These are phyloP conservation scores for Sisymbrium irio DNA, from an alignment of 345 rosid genomes.

Conservation along the genomic window DNA sequence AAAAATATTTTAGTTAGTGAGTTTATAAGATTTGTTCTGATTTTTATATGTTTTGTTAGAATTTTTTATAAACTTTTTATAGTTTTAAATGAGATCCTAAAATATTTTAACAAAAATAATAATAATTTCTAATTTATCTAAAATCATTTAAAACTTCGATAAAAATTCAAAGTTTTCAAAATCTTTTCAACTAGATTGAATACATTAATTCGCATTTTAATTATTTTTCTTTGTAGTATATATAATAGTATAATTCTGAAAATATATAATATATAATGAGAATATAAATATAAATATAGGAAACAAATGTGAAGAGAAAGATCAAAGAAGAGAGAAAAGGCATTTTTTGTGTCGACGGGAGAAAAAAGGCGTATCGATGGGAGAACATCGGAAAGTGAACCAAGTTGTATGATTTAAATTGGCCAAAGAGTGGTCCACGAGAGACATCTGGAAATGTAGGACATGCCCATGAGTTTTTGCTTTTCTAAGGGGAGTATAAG, in stretches of 20 bases:
- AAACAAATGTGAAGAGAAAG: not conserved
- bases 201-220: too few relatives aligned
- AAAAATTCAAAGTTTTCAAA: too few relatives aligned
- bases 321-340: not conserved
- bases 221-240: too few relatives aligned
- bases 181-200: too few relatives aligned
- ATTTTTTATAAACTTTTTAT: too few relatives aligned
- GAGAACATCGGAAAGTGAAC: slow-evolving; percentile 4
- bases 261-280: not conserved
- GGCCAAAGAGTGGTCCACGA: slow-evolving; percentile 19
- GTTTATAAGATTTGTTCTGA: too few relatives aligned
- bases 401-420: not conserved
- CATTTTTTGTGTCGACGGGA: slow-evolving; percentile 26
- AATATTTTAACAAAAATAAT: too few relatives aligned
- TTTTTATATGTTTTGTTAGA: too few relatives aligned
- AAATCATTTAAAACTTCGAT: too few relatives aligned
- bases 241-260: not conserved
- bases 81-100: too few relatives aligned
- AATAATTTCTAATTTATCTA: too few relatives aligned
- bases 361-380: not conserved
- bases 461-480: slow-evolving; percentile 16
- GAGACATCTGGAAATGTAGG: slow-evolving; percentile 25
- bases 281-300: not conserved
- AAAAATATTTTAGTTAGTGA: too few relatives aligned
- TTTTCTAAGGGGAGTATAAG: not conserved